These are phyloP conservation scores for Pythium brassicae DNA, from an alignment of 352 stramenopile species.

Conservation along the genomic window DNA sequence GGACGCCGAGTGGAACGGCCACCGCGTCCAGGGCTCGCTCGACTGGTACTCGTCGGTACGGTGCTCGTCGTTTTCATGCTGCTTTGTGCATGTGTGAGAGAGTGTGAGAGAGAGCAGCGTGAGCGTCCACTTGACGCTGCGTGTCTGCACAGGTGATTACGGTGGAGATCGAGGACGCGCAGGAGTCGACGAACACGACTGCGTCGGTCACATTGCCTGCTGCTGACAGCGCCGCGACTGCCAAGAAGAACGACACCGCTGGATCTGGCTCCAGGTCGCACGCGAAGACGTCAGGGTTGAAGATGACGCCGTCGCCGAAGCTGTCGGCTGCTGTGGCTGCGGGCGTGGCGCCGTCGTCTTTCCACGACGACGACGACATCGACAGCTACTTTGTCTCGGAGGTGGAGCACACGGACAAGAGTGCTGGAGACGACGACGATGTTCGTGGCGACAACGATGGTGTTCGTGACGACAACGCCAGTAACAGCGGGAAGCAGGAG, in stretches of 20 bases:
- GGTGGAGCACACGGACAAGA: neutral
- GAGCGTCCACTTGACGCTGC: neutral
- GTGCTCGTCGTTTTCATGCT: neutral
- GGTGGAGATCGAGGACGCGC: conserved; percentile 15
- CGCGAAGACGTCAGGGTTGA: neutral
- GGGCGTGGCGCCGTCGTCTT: conserved; percentile 3
- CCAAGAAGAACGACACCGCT: neutral
- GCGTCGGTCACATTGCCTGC: neutral
- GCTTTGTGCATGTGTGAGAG: neutral
- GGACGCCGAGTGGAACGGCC: conserved; percentile 62
- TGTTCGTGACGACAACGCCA: conserved; percentile 2
- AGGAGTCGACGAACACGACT: neutral
- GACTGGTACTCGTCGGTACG: conserved; percentile 65
- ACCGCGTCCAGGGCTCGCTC: conserved; percentile 48
- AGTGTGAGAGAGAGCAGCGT: neutral
- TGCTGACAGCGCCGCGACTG: neutral
- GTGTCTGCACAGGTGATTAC: conserved; percentile 27
- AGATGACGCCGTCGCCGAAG: conserved; percentile 11
- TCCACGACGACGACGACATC: conserved; percentile 7
- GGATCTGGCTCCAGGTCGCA: neutral
- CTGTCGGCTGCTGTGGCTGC: conserved; percentile 5
- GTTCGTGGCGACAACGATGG: neutral
- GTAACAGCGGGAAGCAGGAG: neutral
- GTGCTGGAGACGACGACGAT: neutral
- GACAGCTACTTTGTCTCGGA: conserved; percentile 10